Conservation (phyloP, 495 filamentous ascomycete genomes). For the Neurospora cerealis region DNA sequence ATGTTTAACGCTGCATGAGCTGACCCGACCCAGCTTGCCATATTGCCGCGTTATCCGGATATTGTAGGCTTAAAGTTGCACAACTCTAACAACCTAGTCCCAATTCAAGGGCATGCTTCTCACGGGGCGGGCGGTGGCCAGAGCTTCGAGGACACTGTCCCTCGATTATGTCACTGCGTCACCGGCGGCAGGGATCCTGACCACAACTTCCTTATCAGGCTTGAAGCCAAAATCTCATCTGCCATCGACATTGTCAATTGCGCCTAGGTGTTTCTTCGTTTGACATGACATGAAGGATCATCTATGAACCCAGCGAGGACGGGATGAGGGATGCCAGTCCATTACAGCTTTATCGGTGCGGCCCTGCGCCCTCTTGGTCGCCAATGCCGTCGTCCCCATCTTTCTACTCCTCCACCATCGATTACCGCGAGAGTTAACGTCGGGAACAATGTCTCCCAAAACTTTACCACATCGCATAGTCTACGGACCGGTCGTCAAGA, state of each 20-base stretch:
- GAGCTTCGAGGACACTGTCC: background rate
- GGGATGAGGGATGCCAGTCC: constrained; percentile 47
- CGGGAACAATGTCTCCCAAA: background rate
- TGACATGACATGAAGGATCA: background rate
- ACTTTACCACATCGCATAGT: background rate
- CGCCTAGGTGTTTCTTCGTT: background rate
- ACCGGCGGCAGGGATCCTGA: background rate
- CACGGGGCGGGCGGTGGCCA: background rate
- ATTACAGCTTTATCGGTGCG: constrained; percentile 18
- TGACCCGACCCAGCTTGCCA: background rate
- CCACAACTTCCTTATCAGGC: background rate
- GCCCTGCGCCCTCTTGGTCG: constrained; percentile 11
- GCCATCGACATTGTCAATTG: background rate
- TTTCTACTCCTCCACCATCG: background rate
- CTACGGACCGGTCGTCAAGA: background rate
- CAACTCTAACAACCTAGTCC: background rate
- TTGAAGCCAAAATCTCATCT: background rate
- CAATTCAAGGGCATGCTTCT: background rate
- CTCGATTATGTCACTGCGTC: background rate
- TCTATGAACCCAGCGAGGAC: background rate
- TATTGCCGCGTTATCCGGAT: background rate
- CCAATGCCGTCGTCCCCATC: background rate
- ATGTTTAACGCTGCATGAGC: background rate
- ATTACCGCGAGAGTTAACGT: background rate
- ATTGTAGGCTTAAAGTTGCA: background rate